A percentile compares a stretch with the other conserved stretches of the same genome.
Conservation (phyloP, 2,329 filamentous ascomycete genomes). For the Emericellopsis atlantica region DNA sequence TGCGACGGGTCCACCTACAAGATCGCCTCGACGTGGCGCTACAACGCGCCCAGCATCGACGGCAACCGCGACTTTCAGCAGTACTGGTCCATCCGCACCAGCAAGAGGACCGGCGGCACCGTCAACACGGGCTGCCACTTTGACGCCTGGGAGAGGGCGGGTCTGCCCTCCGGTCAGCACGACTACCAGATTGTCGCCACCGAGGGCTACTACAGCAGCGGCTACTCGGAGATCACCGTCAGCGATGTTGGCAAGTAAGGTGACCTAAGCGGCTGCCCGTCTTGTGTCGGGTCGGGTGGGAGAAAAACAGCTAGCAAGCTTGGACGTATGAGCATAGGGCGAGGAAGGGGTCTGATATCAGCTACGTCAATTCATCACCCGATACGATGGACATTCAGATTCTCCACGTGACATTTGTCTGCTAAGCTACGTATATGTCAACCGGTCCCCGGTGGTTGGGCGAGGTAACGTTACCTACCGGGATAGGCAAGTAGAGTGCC, state of each 20-base stretch:
- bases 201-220: conserved; percentile 38
- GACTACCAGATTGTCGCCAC: conserved; percentile 43
- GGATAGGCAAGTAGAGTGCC: too few relatives aligned
- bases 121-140: conserved; percentile 38
- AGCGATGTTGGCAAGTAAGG: background rate
- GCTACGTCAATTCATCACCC: too few relatives aligned
- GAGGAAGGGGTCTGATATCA: too few relatives aligned
- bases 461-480: too few relatives aligned
- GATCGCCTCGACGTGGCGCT: conserved; percentile 19
- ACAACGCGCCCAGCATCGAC: conserved; percentile 32
- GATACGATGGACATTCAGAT: too few relatives aligned
- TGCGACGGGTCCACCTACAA: conserved; percentile 24
- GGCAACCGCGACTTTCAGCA: conserved; percentile 38
- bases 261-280: too few relatives aligned
- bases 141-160: conserved; percentile 35
- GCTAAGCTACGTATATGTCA: too few relatives aligned
- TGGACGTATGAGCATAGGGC: too few relatives aligned
- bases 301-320: too few relatives aligned
- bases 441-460: too few relatives aligned
- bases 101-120: conserved; percentile 34
- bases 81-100: conserved; percentile 37
- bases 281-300: too few relatives aligned
- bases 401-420: too few relatives aligned
- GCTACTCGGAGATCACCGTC: conserved; percentile 33
- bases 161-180: conserved; percentile 31